Conservation (phyloP, 23 red algal species). For the Agarophyton chilense region DNA sequence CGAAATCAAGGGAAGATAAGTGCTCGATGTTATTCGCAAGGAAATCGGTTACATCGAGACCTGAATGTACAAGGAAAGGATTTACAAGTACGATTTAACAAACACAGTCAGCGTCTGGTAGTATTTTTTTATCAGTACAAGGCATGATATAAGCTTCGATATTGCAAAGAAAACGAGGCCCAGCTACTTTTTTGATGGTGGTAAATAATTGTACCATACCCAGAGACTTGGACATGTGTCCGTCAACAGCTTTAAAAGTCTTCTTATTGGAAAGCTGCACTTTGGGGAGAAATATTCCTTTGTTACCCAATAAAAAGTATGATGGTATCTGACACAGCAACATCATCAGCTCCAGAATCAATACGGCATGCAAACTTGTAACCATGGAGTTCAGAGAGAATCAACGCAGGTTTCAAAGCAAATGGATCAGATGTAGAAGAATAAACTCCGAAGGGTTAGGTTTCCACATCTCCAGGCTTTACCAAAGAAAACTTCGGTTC, state of each 20-base stretch:
- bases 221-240: background rate
- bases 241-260: conserved; percentile 16
- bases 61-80: too few species aligned
- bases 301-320: conserved; percentile 13
- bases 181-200: conserved; percentile 24
- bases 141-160: conserved; percentile 36
- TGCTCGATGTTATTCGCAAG: too few species aligned
- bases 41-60: too few species aligned
- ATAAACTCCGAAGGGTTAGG: background rate
- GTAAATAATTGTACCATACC: background rate
- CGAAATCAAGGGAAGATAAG: background rate
- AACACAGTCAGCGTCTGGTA: too few species aligned
- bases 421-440: too few species aligned
- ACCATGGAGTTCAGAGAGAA: conserved; percentile 36
- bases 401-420: background rate
- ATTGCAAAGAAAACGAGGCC: conserved; percentile 45
- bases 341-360: conserved; percentile 40
- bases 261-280: background rate
- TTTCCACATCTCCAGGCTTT: too few species aligned
- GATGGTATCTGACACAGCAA: conserved; percentile 10
- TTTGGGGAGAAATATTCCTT: conserved; percentile 2
- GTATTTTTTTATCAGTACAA: background rate
- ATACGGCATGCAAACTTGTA: conserved; percentile 53
- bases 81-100: too few species aligned
- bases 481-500: too few species aligned